A percentile compares a stretch with the other conserved stretches of the same genome.
These are phyloP conservation scores for Apiospora kogelbergensis DNA, from an alignment of 2,329 filamentous ascomycete species.

Conservation along the genomic window DNA sequence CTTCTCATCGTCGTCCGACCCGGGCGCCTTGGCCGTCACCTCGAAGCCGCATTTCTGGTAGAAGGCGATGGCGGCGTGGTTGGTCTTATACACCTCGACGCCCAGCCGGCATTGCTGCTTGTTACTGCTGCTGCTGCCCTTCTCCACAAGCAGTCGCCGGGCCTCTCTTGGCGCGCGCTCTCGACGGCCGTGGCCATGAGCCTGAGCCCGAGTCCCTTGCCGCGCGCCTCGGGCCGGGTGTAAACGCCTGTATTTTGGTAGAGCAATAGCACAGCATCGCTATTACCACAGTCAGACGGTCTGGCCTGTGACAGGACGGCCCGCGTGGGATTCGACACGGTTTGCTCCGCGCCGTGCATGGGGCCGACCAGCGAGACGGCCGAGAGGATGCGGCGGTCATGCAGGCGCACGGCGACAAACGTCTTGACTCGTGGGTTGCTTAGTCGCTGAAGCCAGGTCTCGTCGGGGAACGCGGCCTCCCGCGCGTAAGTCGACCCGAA, in stretches of 20 bases:
- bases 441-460: slow-evolving; percentile 36
- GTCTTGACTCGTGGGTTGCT: slow-evolving; percentile 34
- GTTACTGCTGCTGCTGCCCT: too few species aligned
- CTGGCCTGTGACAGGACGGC: slow-evolving; percentile 7
- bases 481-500: slow-evolving; percentile 39
- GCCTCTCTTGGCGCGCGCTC: slow-evolving; percentile 22
- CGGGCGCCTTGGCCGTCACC: slow-evolving; percentile 15
- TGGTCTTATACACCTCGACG: slow-evolving; percentile 34
- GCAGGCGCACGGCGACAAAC: slow-evolving; percentile 29
- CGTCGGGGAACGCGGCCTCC: slow-evolving; percentile 34
- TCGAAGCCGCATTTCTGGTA: slow-evolving; percentile 37
- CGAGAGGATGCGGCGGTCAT: slow-evolving; percentile 15
- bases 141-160: slow-evolving; percentile 2
- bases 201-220: slow-evolving; percentile 33
- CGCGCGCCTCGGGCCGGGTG: slow-evolving; percentile 35
- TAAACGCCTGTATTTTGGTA: slow-evolving; percentile 33
- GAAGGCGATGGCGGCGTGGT: slow-evolving; percentile 31
- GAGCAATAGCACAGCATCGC: slow-evolving; percentile 12
- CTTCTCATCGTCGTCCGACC: not conserved
- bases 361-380: slow-evolving; percentile 25
- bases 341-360: slow-evolving; percentile 20
- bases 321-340: slow-evolving; percentile 22
- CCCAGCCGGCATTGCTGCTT: slow-evolving; percentile 25
- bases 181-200: slow-evolving; percentile 30
- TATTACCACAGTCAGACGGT: slow-evolving; percentile 4